Percentiles rank a stretch among this genome's conserved stretches.
phyloP scores from a whole-genome alignment of 768 basidiomycete genomes.

The Suillus spraguei region DNA sequence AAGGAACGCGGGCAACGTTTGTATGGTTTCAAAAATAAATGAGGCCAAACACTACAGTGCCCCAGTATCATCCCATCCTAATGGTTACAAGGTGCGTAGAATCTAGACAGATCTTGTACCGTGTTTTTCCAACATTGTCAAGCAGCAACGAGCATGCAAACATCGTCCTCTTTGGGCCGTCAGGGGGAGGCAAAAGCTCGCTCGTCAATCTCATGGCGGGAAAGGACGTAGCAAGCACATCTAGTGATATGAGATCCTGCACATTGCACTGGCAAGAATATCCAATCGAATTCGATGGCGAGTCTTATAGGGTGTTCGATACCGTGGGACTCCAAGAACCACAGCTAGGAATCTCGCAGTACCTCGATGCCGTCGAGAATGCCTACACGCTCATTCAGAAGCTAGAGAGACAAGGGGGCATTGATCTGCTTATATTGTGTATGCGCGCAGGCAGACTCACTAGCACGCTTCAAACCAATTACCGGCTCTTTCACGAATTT shows the following conservation, averaged over 20 bases:
- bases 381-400: conserved; percentile 35
- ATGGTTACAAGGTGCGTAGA: neutral
- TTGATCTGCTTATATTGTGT: conserved; percentile 42
- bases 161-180: conserved; percentile 44
- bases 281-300: conserved; percentile 21
- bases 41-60: neutral
- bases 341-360: conserved; percentile 27
- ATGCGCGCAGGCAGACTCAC: conserved; percentile 42
- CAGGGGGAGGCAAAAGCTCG: conserved; percentile 36
- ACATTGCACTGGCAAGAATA: conserved; percentile 37
- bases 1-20: neutral
- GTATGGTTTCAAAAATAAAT: neutral
- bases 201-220: conserved; percentile 35
- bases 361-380: conserved; percentile 28
- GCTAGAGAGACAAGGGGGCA: conserved; percentile 35
- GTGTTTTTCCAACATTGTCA: too few relatives aligned
- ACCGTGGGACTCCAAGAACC: conserved; percentile 38
- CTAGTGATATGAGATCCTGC: conserved; percentile 33
- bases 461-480: conserved; percentile 39
- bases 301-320: conserved; percentile 31
- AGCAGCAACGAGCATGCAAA: neutral
- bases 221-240: conserved; percentile 25
- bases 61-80: neutral
- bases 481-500: conserved; percentile 38
- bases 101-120: neutral